phyloP scores from a whole-genome alignment of 805 yeast genomes.

The Cyberlindnera euphorbiiphila region DNA sequence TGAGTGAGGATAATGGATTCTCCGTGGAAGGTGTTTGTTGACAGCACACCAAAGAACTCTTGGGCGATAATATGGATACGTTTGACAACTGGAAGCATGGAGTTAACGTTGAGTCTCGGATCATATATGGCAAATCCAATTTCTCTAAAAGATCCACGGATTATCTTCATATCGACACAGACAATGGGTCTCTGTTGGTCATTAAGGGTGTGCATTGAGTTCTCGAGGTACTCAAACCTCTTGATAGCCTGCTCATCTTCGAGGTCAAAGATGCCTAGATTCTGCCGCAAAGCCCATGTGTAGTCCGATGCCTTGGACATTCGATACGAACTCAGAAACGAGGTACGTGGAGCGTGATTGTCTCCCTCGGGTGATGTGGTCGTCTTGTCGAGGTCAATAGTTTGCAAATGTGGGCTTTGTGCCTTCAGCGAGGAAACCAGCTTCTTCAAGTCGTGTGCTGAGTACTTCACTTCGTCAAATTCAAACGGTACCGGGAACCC shows the following conservation, averaged over 20 bases:
- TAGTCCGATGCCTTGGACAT: conserved; percentile 11
- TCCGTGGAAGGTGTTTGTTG: conserved; percentile 21
- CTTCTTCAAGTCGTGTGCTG: conserved; percentile 6
- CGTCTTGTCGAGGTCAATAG: neutral
- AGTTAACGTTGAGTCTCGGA: conserved; percentile 17
- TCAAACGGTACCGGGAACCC: conserved; percentile 9
- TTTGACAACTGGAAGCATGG: conserved; percentile 13
- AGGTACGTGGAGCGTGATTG: neutral
- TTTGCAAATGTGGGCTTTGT: neutral
- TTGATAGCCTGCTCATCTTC: conserved; percentile 15
- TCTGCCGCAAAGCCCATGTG: conserved; percentile 10
- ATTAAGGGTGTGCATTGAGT: conserved; percentile 10
- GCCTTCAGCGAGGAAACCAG: conserved; percentile 4
- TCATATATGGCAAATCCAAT: conserved; percentile 20
- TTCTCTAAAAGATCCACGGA: conserved; percentile 15
- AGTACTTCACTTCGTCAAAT: neutral
- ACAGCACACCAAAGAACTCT: conserved; percentile 21
- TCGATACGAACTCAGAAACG: conserved; percentile 4
- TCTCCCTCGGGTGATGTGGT: neutral
- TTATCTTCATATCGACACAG: conserved; percentile 11
- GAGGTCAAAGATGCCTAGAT: neutral
- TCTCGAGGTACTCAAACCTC: conserved; percentile 14
- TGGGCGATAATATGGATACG: conserved; percentile 18
- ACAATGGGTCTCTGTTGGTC: conserved; percentile 12
- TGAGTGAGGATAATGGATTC: conserved; percentile 14